Conservation (phyloP, 2,329 filamentous ascomycete genomes). For the Acrodontium crateriforme region DNA sequence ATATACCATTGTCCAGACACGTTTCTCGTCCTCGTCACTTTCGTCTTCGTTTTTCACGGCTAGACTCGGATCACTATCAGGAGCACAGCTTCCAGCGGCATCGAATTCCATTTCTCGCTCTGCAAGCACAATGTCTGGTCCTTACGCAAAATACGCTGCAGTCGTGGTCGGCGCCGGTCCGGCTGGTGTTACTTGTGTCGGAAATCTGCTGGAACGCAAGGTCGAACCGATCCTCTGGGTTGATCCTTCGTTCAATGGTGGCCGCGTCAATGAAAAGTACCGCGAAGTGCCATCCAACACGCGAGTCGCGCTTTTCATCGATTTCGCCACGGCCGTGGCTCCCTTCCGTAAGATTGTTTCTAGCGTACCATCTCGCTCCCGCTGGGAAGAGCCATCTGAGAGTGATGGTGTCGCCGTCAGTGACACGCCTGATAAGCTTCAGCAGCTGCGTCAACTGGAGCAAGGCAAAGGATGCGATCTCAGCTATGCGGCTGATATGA, state of each 20-base stretch:
- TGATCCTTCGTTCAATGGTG: conserved; percentile 40
- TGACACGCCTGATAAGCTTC: conserved; percentile 38
- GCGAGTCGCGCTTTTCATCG: conserved; percentile 45
- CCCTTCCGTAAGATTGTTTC: conserved; percentile 40
- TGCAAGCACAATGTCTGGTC: conserved; percentile 3
- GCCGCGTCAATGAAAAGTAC: conserved; percentile 34
- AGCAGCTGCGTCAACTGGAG: conserved; percentile 38
- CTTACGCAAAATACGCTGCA: conserved; percentile 28
- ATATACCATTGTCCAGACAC: too few species aligned
- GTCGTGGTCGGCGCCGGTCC: conserved; percentile 47
- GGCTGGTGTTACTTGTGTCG: conserved; percentile 45
- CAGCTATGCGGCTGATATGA: conserved; percentile 44
- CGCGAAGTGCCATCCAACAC: conserved; percentile 52
- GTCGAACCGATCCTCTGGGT: conserved; percentile 43
- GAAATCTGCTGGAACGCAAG: conserved; percentile 45
- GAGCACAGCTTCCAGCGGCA: too few species aligned
- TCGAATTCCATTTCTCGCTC: too few species aligned
- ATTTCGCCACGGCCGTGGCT: conserved; percentile 40
- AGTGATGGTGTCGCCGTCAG: conserved; percentile 13
- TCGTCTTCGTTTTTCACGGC: too few species aligned
- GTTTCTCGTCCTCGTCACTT: too few species aligned
- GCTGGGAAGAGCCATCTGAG: conserved; percentile 15
- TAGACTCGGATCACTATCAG: too few species aligned
- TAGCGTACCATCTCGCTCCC: conserved; percentile 24
- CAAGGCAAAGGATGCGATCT: conserved; percentile 45